phyloP scores from a whole-genome alignment of 257 asterid genomes.

The Lantana camara region DNA sequence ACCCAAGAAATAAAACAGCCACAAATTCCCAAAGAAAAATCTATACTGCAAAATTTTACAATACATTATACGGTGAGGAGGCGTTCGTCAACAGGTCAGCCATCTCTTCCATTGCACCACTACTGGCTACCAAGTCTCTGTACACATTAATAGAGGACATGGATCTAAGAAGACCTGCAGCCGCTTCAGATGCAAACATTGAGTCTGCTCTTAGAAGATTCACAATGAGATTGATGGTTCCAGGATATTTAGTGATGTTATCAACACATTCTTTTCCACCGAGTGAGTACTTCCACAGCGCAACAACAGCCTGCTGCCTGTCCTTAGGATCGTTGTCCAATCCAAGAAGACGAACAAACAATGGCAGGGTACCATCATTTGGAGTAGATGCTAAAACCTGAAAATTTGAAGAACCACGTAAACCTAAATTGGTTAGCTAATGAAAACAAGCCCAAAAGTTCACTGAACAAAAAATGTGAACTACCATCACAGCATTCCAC shows the following conservation, averaged over 20 bases:
- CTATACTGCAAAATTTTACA: slow-evolving; percentile 12
- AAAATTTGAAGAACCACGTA: slow-evolving; percentile 22
- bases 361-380: slow-evolving; percentile 54
- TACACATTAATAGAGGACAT: slow-evolving; percentile 62
- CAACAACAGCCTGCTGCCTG: slow-evolving; percentile 73
- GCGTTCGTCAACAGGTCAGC: slow-evolving; percentile 58
- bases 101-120: slow-evolving; percentile 87
- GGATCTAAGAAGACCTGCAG: slow-evolving; percentile 75
- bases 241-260: slow-evolving; percentile 63
- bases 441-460: no score
- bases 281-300: slow-evolving; percentile 84
- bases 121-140: slow-evolving; percentile 67
- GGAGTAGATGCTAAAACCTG: slow-evolving; percentile 63
- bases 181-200: slow-evolving; percentile 81
- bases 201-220: slow-evolving; percentile 74
- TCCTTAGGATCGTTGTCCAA: slow-evolving; percentile 75
- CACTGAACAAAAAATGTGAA: not conserved
- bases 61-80: slow-evolving; percentile 61
- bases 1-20: slow-evolving; percentile 15
- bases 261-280: slow-evolving; percentile 78
- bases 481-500: not conserved
- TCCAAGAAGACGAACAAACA: slow-evolving; percentile 86
- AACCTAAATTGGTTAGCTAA: no score
- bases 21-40: slow-evolving; percentile 9
- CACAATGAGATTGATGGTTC: slow-evolving; percentile 70